These are phyloP conservation scores for Diaporthe citriasiana DNA, from an alignment of 2,329 filamentous ascomycete species.

Conservation along the genomic window DNA sequence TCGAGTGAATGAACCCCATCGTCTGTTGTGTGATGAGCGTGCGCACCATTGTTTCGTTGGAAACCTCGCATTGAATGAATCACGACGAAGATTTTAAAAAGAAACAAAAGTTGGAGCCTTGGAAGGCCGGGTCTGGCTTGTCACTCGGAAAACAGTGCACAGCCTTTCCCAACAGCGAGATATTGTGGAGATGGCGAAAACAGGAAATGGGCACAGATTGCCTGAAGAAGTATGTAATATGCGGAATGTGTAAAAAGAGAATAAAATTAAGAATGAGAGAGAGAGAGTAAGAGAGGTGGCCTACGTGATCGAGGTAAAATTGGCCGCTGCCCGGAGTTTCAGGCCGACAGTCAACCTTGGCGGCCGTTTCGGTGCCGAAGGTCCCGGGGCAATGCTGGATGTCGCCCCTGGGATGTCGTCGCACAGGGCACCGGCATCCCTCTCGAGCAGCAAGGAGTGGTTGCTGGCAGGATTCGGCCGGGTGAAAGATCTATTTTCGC, in stretches of 20 bases:
- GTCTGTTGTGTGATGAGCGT: neutral
- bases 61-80: conserved; percentile 6
- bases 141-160: neutral
- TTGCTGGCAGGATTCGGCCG: neutral
- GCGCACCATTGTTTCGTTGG: neutral
- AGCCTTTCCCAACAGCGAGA: neutral
- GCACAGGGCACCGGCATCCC: neutral
- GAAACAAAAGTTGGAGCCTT: neutral
- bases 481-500: too few species aligned
- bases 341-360: conserved; percentile 7
- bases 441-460: neutral
- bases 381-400: conserved; percentile 18
- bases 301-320: neutral
- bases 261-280: neutral
- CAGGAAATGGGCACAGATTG: neutral
- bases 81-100: neutral
- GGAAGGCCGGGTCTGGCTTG: neutral
- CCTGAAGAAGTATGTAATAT: neutral
- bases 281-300: neutral
- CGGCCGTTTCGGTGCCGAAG: conserved; percentile 17
- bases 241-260: neutral
- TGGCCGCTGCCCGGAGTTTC: conserved; percentile 9
- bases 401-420: neutral
- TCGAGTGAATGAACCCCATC: neutral
- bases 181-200: too few species aligned